A percentile compares a stretch with the other conserved stretches of the same genome.
Evolutionary conservation across 1,284 basidiomycete genomes (phyloP).

Genomic region (Caloboletus firmus): DNA sequence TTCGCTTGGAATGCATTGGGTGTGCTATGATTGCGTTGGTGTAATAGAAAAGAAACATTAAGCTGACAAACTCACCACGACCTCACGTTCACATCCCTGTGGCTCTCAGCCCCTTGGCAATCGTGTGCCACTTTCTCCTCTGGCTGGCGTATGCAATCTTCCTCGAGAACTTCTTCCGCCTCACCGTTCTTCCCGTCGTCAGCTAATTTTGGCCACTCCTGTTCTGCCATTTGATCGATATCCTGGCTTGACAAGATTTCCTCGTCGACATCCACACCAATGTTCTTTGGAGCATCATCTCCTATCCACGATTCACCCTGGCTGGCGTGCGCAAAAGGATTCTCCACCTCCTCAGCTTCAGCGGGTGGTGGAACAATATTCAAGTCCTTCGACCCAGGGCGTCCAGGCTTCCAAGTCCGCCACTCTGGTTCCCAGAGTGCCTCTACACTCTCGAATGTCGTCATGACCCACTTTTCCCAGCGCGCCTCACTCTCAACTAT

Average conservation of each 20-base stretch:
- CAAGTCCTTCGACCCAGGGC: background rate
- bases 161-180: conserved; percentile 29
- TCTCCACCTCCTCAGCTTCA: conserved; percentile 14
- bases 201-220: conserved; percentile 37
- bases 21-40: conserved; percentile 2
- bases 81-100: background rate
- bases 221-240: conserved; percentile 43
- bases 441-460: conserved; percentile 84
- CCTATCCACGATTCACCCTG: conserved; percentile 14
- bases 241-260: conserved; percentile 53
- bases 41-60: background rate
- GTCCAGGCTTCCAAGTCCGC: conserved; percentile 56
- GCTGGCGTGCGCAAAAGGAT: conserved; percentile 29
- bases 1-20: background rate
- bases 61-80: conserved; percentile 2
- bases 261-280: conserved; percentile 55
- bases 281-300: conserved; percentile 15
- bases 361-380: background rate
- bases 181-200: conserved; percentile 31
- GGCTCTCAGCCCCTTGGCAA: background rate
- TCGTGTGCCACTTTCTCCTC: conserved; percentile 29
- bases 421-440: conserved; percentile 65
- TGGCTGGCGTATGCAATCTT: conserved; percentile 24
- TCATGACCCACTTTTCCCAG: conserved; percentile 74
- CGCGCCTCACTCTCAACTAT: conserved; percentile 33